Evolutionary conservation across 2,329 filamentous ascomycete species (phyloP), one percentile per base, ranked within the genome.

Genomic region (Penicillium olsonii): DNA sequence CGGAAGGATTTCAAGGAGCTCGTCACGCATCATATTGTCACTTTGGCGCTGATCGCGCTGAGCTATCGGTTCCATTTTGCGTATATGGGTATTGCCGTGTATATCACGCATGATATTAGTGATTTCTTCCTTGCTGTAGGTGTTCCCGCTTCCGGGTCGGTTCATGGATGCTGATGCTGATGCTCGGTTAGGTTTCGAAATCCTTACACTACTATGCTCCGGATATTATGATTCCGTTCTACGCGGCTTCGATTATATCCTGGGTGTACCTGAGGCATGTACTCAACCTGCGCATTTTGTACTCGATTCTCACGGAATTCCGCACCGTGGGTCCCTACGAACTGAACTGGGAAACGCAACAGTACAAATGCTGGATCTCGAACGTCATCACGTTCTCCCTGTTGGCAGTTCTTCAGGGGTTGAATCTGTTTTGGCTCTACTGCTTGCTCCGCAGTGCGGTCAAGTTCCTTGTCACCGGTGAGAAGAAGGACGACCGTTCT

Each of bases 1-100:
- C 78, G 91, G 56, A 96, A 95, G 76, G 91, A 96, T 72, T 96
- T 90, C 72, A 90, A 87, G 73, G 91, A 96, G 77, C 80, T 96
- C 42, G 88, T 95, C 47, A 83, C 84, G 51, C 91, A 96, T 72
- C 91, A 96, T 70, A 84, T 96, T 61, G 87, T 96, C 65, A 94
- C 89, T 24, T 75, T 96, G 48, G 75, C 84, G 15, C 79, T 96
- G 61, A 95, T 96, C 60, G 85, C 74, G 56, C 75, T 91, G 63
- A 92, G 88, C 75, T 96, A 96, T 75, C 84, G 90, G 55, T 96
- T 95, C 76, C 91, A 96, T 74, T 96, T 96, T 70, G 92, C 90
- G 18, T 92, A 95, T 73, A 94, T 96, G 67, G 91, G 91, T 10
- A 75, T 96, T 47, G 88, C 89, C 20, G 88, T 96, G 22, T 96